These are phyloP conservation scores for Didymella lethalis DNA, from an alignment of 2,329 filamentous ascomycete genomes.

Conservation along the genomic window DNA sequence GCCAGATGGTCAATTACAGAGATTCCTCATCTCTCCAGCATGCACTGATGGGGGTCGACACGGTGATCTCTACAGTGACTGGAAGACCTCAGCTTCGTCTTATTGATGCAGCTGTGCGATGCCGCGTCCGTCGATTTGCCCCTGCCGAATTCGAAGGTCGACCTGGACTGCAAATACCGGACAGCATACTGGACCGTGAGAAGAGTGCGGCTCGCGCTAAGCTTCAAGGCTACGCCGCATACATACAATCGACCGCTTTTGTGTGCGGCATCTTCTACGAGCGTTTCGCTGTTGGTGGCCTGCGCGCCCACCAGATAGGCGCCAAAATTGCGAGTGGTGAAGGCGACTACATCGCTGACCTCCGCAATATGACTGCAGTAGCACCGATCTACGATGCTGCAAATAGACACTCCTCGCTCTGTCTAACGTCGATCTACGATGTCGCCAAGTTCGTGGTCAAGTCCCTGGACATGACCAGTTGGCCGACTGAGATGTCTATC, in stretches of 20 bases:
- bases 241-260: slow-evolving; percentile 74
- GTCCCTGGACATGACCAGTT: slow-evolving; percentile 70
- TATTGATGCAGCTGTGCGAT: slow-evolving; percentile 73
- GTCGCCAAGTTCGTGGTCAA: slow-evolving; percentile 74
- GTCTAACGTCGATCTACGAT: slow-evolving; percentile 74
- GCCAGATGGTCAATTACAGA: slow-evolving; percentile 73
- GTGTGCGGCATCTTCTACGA: slow-evolving; percentile 80
- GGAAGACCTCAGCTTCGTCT: slow-evolving; percentile 72
- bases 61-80: slow-evolving; percentile 77
- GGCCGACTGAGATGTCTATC: slow-evolving; percentile 75
- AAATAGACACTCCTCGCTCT: slow-evolving; percentile 59
- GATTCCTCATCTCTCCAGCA: slow-evolving; percentile 66
- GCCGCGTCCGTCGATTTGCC: slow-evolving; percentile 72
- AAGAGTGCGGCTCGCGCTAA: slow-evolving; percentile 64
- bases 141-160: slow-evolving; percentile 79
- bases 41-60: slow-evolving; percentile 74
- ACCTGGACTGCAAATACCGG: slow-evolving; percentile 61
- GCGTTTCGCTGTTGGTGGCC: slow-evolving; percentile 72
- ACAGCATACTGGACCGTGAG: slow-evolving; percentile 69
- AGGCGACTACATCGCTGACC: slow-evolving; percentile 72
- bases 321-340: slow-evolving; percentile 61
- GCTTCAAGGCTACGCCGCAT: slow-evolving; percentile 63
- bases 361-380: slow-evolving; percentile 65
- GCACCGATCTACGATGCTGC: slow-evolving; percentile 64
- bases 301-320: slow-evolving; percentile 68